Evolutionary conservation across 495 filamentous ascomycete genomes (phyloP).

Genomic region (Trypethelium eluteriae): DNA sequence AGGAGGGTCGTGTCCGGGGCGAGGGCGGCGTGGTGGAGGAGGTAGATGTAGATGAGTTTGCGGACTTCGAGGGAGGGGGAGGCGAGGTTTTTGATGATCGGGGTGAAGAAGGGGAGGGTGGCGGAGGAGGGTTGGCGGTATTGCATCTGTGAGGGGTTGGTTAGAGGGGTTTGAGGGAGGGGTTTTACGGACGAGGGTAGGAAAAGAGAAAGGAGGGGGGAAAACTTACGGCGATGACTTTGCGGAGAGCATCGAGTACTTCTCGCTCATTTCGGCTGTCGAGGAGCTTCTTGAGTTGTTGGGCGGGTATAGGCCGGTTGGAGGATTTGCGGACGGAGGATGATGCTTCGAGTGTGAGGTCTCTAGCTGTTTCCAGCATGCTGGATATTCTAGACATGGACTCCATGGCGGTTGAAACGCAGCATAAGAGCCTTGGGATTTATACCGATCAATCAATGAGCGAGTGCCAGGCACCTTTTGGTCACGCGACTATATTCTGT

Average conservation of each 20-base stretch:
- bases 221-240: slow-evolving; percentile 70
- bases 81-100: slow-evolving; percentile 92
- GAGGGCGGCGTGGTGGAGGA: slow-evolving; percentile 88
- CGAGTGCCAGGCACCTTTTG: background rate
- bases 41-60: slow-evolving; percentile 96
- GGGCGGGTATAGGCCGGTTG: slow-evolving; percentile 42
- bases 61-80: slow-evolving; percentile 87
- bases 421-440: background rate
- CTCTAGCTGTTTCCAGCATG: slow-evolving; percentile 89
- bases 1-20: slow-evolving; percentile 91
- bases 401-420: slow-evolving; percentile 55
- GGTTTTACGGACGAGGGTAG: slow-evolving; percentile 2
- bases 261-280: slow-evolving; percentile 92
- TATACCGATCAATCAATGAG: background rate
- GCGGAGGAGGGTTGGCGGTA: slow-evolving; percentile 57
- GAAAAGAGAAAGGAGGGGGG: slow-evolving; percentile 15
- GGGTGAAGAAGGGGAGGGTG: slow-evolving; percentile 74
- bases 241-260: slow-evolving; percentile 82
- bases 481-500: background rate
- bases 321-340: slow-evolving; percentile 45
- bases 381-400: slow-evolving; percentile 91
- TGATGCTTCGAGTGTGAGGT: slow-evolving; percentile 94
- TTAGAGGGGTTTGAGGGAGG: slow-evolving; percentile 19
- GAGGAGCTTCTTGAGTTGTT: slow-evolving; percentile 84
- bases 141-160: slow-evolving; percentile 64